phyloP scores from a whole-genome alignment of 192 early-diverging fungal species.

The Powellomyces hirtus region DNA sequence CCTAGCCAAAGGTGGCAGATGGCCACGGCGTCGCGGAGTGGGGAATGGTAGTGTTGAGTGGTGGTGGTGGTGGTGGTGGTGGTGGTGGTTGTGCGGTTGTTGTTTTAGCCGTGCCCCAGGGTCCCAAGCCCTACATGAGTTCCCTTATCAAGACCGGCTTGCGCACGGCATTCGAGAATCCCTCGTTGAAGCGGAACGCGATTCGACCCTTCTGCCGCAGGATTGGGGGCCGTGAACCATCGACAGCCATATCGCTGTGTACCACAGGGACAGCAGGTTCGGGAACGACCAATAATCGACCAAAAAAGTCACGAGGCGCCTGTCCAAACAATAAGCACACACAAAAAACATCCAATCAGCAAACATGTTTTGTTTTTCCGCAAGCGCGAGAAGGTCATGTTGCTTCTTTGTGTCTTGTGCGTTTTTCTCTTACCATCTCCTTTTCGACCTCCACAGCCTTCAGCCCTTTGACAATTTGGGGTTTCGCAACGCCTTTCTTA shows the following conservation, averaged over 20 bases:
- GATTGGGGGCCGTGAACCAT: background rate
- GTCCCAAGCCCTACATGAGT: too few relatives aligned
- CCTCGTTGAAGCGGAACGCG: constrained; percentile 82
- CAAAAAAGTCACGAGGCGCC: constrained; percentile 75
- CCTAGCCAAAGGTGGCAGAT: too few relatives aligned
- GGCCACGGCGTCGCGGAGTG: too few relatives aligned
- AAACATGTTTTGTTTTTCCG: too few relatives aligned
- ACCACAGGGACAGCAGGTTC: background rate
- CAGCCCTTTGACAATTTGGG: background rate
- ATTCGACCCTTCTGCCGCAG: constrained; percentile 9
- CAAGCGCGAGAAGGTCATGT: too few relatives aligned
- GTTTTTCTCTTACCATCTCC: too few relatives aligned
- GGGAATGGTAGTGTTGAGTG: too few relatives aligned
- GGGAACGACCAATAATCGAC: constrained; percentile 53
- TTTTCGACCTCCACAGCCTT: background rate
- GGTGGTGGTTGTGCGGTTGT: too few relatives aligned
- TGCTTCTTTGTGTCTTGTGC: too few relatives aligned
- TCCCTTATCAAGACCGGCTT: constrained; percentile 63
- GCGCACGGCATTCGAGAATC: constrained; percentile 87
- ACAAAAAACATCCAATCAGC: too few relatives aligned
- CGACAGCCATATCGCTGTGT: background rate
- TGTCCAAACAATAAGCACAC: background rate
- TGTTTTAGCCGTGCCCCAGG: too few relatives aligned
- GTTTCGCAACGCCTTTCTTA: background rate
- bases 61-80: too few relatives aligned